Evolutionary conservation across 768 basidiomycete genomes (phyloP), one percentile per base, ranked within the genome.

Genomic region (Pseudohyphozyma bogoriensis): DNA sequence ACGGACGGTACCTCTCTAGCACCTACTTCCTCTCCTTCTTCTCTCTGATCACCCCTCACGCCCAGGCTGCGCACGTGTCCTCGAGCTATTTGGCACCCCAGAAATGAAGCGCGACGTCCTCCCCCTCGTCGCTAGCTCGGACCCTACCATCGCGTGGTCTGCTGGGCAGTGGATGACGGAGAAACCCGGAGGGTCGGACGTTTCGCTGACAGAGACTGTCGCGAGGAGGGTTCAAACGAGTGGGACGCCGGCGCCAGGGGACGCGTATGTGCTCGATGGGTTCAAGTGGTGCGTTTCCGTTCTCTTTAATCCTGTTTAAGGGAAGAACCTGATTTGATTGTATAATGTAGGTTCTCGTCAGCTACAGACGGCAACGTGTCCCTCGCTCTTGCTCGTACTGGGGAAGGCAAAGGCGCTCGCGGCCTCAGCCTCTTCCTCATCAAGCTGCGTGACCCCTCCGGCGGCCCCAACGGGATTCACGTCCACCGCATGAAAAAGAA

Each of bases 401-500:
- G 84, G 15, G 44, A 29, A 32, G 47, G 35, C 1, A 7, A 72
- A 77, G 39, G 73, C 80, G 5, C 77, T 73, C 16, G 81, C 12
- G 80, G 79, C 0, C 78, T 87, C 16, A 87, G 85, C 1, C 80
- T 88, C 39, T 87, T 88, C 74, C 77, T 88, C 33, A 76, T 88
- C 45, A 85, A 85, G 31, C 77, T 87, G 8, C 33, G 59, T 8
- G 51, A 68, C 37, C 24, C 51, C 16, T 11, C 42, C 0, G 66
- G 63, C 2, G 46, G 79, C 29, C 46, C 59, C 70, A 87, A 88
- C 73, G 81, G 82, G 29, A 81, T 89, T 56, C 76, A 77, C 64
- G 73, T 85, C 2, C 86, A 89, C 72, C 78, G 85, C 18, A 77
- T 87, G 49, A 89, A 89, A 75, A 79, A 85, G 71, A 88, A 88